Conservation (phyloP, 768 basidiomycete genomes). For the Solioccasus polychromus region DNA sequence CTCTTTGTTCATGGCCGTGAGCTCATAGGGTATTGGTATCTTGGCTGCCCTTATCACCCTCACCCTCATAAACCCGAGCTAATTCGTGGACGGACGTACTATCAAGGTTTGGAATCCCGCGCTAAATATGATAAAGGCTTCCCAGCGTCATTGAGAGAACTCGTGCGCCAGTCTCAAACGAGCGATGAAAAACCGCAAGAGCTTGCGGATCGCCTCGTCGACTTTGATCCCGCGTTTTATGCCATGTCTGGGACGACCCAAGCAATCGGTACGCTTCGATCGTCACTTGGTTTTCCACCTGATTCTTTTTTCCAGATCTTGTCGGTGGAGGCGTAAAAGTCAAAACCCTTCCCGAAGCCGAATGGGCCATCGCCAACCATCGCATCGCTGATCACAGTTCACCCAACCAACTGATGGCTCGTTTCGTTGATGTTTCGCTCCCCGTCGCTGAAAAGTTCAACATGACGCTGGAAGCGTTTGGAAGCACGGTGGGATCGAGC, state of each 20-base stretch:
- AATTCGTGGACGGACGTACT: slow-evolving; percentile 22
- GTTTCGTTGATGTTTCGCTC: slow-evolving; percentile 6
- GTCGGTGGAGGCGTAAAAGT: slow-evolving; percentile 42
- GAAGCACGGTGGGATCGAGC: slow-evolving; percentile 23
- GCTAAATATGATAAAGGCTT: slow-evolving; percentile 39
- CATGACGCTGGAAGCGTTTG: slow-evolving; percentile 42
- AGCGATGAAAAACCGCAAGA: slow-evolving; percentile 19
- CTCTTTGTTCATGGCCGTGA: neutral
- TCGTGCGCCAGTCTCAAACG: slow-evolving; percentile 21
- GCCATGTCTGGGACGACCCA: slow-evolving; percentile 26
- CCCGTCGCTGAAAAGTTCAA: slow-evolving; percentile 34
- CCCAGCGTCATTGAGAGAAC: slow-evolving; percentile 17
- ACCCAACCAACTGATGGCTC: slow-evolving; percentile 6
- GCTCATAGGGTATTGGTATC: slow-evolving; percentile 46
- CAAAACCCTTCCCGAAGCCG: slow-evolving; percentile 46
- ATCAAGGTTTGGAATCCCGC: slow-evolving; percentile 39
- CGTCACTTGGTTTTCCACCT: slow-evolving; percentile 15
- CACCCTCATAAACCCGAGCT: slow-evolving; percentile 39
- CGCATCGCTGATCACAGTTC: slow-evolving; percentile 34
- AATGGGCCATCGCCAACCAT: slow-evolving; percentile 34
- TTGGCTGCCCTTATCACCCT: slow-evolving; percentile 44
- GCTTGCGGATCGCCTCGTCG: slow-evolving; percentile 14
- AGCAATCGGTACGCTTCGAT: slow-evolving; percentile 20
- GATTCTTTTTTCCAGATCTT: slow-evolving; percentile 36
- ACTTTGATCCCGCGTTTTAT: slow-evolving; percentile 21